Base-by-base conservation (phyloP, 2,329 filamentous ascomycete genomes). In the Penicillium carneum region DNA sequence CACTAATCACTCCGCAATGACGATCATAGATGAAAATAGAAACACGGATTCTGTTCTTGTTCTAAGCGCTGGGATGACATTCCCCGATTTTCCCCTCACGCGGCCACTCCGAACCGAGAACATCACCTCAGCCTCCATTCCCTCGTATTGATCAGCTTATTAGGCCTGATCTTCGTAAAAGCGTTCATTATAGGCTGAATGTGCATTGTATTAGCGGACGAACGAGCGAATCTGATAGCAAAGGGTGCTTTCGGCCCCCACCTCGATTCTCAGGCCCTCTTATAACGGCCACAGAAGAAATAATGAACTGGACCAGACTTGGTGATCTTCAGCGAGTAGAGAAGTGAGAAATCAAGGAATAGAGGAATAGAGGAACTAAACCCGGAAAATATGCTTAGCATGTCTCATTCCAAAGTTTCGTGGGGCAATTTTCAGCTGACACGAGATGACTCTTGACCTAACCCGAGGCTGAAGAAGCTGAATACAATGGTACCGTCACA, bases 161-260 rank as follows among this genome's bases (percentile, higher is more conserved):
- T 26, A 26, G 48, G 39, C 38, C 38, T 29, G 54, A 18, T 18
- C 41, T 52, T 18, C 51, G 46, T 36, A 36, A 23, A 29, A 49
- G 23, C 43, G 47, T 57, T 59, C 51, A 23, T 60, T 48, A 46
- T 68, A 70, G 66, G 68, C 68, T 70, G 68, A 66, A 70, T 57
- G 60, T 68, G 63, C 66, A 54, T 64, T 64, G 63, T 59, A 56
- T 66, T 48, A 57, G 59, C 43, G 11, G 33, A 26, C 61, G 59
- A 69, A 69, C 63, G 39, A 67, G 58, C 43, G 47, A 41, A 43
- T 50, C 34, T 33, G 46, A 39, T 39, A 33, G 41, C 55, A 42
- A 47, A 49, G 9, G 31, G 31, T 59, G 43, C n/a, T 45, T 51
- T 47, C 34, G 63, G 63, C 67, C 65, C 65, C 65, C 65, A 68